Conservation (phyloP, 345 rosid genomes). For the Citrus glauca region DNA sequence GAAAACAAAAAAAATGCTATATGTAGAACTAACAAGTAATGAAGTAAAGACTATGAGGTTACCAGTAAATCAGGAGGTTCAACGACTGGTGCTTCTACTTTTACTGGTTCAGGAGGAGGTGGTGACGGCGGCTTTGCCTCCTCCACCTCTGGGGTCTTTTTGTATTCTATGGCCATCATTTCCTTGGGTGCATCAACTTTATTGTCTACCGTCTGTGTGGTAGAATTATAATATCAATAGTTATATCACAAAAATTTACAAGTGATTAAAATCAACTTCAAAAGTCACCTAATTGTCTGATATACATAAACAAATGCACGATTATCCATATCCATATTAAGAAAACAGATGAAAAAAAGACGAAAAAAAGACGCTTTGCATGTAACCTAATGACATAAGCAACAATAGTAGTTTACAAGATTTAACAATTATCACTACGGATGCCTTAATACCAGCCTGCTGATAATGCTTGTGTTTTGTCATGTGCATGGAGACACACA, state of each 20-base stretch:
- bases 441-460: background rate
- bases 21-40: background rate
- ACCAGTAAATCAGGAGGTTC: constrained; percentile 88
- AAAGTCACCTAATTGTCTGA: background rate
- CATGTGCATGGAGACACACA: background rate
- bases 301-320: background rate
- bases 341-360: background rate
- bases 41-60: constrained; percentile 1
- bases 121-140: constrained; percentile 46
- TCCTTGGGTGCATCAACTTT: constrained; percentile 70
- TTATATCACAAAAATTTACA: background rate
- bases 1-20: too few species aligned
- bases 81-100: constrained; percentile 54
- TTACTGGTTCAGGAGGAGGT: constrained; percentile 60
- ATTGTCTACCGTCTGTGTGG: constrained; percentile 31
- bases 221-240: background rate
- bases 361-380: background rate
- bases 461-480: background rate
- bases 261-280: background rate
- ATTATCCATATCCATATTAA: background rate
- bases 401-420: background rate
- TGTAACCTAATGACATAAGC: background rate
- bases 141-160: constrained; percentile 44
- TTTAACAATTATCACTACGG: background rate
- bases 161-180: constrained; percentile 73